phyloP scores from a whole-genome alignment of 768 basidiomycete genomes.

The Thelephora aurantiotincta region DNA sequence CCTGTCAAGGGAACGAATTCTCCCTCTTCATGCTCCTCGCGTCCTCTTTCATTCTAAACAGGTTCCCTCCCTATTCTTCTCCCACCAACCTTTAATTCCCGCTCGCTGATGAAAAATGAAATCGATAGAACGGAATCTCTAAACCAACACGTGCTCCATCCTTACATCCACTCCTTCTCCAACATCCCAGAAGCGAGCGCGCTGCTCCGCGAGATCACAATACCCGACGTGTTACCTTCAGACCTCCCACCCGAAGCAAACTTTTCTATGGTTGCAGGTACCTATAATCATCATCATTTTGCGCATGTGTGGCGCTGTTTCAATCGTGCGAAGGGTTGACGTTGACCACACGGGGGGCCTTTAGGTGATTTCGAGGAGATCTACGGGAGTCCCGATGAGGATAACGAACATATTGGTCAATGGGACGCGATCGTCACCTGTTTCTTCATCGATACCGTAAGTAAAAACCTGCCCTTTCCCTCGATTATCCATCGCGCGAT shows the following conservation, averaged over 20 bases:
- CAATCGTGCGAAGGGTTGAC: slow-evolving; percentile 2
- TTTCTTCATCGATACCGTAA: slow-evolving; percentile 93
- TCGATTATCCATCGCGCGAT: not conserved
- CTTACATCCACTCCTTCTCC: slow-evolving; percentile 87
- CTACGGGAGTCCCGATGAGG: slow-evolving; percentile 42
- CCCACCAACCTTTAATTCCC: not conserved
- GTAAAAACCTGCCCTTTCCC: slow-evolving; percentile 13
- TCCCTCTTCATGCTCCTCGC: slow-evolving; percentile 90
- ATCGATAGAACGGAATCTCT: slow-evolving; percentile 41
- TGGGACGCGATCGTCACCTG: slow-evolving; percentile 91
- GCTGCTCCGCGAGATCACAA: slow-evolving; percentile 50
- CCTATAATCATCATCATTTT: too few relatives aligned
- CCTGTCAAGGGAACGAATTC: slow-evolving; percentile 92
- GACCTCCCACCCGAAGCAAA: slow-evolving; percentile 47
- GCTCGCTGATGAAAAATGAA: not conserved
- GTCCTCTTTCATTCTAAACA: slow-evolving; percentile 80
- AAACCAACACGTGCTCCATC: slow-evolving; percentile 67
- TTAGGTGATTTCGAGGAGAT: slow-evolving; percentile 88
- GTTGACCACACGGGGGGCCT: slow-evolving; percentile 2
- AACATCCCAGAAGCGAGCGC: slow-evolving; percentile 48
- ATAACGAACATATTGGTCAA: slow-evolving; percentile 52
- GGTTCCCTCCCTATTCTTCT: slow-evolving; percentile 34
- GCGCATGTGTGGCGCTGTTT: not conserved
- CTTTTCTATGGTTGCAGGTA: slow-evolving; percentile 81
- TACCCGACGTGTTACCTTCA: slow-evolving; percentile 79